Evolutionary conservation across 768 basidiomycete genomes (phyloP).

Genomic region (Crucibulum laeve): DNA sequence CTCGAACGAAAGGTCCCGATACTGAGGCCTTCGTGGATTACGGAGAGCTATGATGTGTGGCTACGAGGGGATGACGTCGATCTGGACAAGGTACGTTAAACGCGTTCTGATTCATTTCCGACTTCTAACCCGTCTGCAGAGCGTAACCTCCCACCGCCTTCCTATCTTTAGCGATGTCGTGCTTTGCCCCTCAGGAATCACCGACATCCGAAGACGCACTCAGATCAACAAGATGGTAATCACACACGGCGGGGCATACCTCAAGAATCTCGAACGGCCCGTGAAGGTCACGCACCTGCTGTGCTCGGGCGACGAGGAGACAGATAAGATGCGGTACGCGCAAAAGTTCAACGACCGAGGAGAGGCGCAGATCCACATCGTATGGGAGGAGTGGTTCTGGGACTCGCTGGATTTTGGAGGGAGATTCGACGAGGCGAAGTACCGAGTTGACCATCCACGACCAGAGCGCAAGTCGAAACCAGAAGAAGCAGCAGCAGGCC

Average conservation of each 20-base stretch:
- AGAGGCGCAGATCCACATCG: slow-evolving; percentile 70
- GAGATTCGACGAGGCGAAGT: slow-evolving; percentile 58
- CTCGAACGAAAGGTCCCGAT: slow-evolving; percentile 79
- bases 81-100: slow-evolving; percentile 46
- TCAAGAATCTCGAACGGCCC: slow-evolving; percentile 73
- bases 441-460: slow-evolving; percentile 55
- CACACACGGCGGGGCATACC: slow-evolving; percentile 60
- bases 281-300: slow-evolving; percentile 83
- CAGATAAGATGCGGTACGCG: slow-evolving; percentile 78
- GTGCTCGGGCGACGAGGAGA: slow-evolving; percentile 61
- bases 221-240: slow-evolving; percentile 61
- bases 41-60: slow-evolving; percentile 69
- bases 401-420: slow-evolving; percentile 80
- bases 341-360: slow-evolving; percentile 65
- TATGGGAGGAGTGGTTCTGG: slow-evolving; percentile 99
- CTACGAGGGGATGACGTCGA: slow-evolving; percentile 77
- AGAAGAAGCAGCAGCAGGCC: too few relatives aligned
- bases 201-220: slow-evolving; percentile 53
- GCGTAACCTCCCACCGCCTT: slow-evolving; percentile 54
- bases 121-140: slow-evolving; percentile 32
- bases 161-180: slow-evolving; percentile 69
- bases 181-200: slow-evolving; percentile 74
- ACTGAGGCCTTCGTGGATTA: slow-evolving; percentile 74
- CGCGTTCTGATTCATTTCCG: not conserved
- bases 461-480: slow-evolving; percentile 42